phyloP scores from a whole-genome alignment of 768 basidiomycete species.

The Lactarius vividus region DNA sequence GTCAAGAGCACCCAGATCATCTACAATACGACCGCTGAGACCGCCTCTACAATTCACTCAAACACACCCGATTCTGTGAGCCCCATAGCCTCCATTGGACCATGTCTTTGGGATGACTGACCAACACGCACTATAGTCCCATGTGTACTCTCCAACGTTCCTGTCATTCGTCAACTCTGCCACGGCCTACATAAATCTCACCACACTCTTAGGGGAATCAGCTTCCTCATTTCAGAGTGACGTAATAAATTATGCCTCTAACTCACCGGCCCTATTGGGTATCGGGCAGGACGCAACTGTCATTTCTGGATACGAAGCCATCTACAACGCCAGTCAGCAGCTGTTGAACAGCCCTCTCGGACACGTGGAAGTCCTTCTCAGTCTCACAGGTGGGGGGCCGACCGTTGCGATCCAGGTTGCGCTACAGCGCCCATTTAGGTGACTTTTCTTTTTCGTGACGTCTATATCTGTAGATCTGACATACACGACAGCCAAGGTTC shows the following conservation, averaged over 20 bases:
- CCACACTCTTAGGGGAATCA: constrained; percentile 41
- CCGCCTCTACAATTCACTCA: constrained; percentile 34
- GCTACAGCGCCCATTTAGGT: constrained; percentile 62
- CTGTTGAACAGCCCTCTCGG: constrained; percentile 44
- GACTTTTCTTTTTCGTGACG: constrained; percentile 1
- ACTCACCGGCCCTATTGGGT: constrained; percentile 40
- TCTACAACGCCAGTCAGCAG: constrained; percentile 46
- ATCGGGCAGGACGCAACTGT: constrained; percentile 46
- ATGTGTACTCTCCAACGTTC: constrained; percentile 36
- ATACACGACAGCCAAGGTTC: constrained; percentile 48
- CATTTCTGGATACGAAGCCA: constrained; percentile 52
- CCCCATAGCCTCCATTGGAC: not conserved
- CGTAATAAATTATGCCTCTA: constrained; percentile 35
- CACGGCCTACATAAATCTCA: constrained; percentile 56
- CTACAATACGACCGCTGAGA: constrained; percentile 40
- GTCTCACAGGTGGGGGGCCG: constrained; percentile 41
- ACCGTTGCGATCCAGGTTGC: constrained; percentile 60
- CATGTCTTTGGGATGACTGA: constrained; percentile 2
- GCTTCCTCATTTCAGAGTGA: constrained; percentile 37
- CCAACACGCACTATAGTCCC: constrained; percentile 14
- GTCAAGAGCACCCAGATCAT: constrained; percentile 38
- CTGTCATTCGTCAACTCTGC: constrained; percentile 62
- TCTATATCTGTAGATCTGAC: not conserved
- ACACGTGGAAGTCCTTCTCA: constrained; percentile 55
- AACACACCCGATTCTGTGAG: not conserved